phyloP scores from a whole-genome alignment of 164 flowering plant species.

The Macadamia tetraphylla region DNA sequence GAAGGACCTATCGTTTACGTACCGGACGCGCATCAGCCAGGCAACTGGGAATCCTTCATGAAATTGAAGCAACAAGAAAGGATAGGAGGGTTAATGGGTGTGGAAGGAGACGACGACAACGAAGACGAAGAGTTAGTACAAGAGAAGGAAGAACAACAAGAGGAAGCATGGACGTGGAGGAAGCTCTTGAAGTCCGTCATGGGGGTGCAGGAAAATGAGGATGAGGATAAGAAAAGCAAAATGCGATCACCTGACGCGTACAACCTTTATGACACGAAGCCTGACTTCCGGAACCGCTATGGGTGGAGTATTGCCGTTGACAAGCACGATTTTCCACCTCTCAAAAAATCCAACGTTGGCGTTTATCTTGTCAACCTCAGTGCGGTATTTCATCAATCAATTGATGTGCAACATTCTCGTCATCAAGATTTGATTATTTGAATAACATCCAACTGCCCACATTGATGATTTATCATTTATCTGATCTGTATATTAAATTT shows the following conservation, averaged over 20 bases:
- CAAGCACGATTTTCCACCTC: conserved; percentile 49
- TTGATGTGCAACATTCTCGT: too few relatives aligned
- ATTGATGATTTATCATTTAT: not conserved
- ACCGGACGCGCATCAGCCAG: conserved; percentile 26
- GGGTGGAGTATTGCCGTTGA: conserved; percentile 82
- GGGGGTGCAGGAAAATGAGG: conserved; percentile 11
- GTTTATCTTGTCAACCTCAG: conserved; percentile 76
- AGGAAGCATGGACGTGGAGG: conserved; percentile 43
- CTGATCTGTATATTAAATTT: not conserved
- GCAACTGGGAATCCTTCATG: conserved; percentile 42
- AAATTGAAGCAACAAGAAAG: conserved; percentile 29
- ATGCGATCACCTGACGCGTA: conserved; percentile 39
- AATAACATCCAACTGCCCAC: too few relatives aligned
- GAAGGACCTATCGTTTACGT: conserved; percentile 56
- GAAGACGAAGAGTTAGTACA: conserved; percentile 10
- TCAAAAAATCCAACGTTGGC: conserved; percentile 50
- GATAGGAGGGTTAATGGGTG: conserved; percentile 14
- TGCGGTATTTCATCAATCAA: conserved; percentile 37
- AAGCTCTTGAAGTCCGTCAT: conserved; percentile 43
- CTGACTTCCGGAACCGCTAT: conserved; percentile 64
- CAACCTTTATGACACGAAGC: conserved; percentile 50
- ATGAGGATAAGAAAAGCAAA: conserved; percentile 1
- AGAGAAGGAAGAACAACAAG: conserved; percentile 3
- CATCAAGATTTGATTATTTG: too few relatives aligned
- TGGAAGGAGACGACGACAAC: conserved; percentile 5